These are phyloP conservation scores for Cucumis hystrix DNA, from an alignment of 306 rosid genomes.

Conservation along the genomic window DNA sequence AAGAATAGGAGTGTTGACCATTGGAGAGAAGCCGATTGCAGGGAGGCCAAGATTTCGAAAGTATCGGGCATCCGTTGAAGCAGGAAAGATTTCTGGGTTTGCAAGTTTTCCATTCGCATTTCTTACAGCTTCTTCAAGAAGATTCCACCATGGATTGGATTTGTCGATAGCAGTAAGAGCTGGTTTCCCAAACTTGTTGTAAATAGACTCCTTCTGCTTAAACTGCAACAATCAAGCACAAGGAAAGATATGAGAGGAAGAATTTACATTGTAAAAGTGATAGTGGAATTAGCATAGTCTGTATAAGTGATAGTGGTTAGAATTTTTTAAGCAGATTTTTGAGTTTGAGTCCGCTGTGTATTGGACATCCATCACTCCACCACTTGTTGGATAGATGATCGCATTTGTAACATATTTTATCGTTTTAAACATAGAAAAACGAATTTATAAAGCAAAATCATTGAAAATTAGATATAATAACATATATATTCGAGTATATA, in stretches of 20 bases:
- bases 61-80: conserved; percentile 75
- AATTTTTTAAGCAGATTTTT: not conserved
- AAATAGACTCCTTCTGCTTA: conserved; percentile 39
- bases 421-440: not conserved
- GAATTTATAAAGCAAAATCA: not conserved
- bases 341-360: not conserved
- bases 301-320: not conserved
- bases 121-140: conserved; percentile 58
- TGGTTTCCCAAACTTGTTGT: conserved; percentile 44
- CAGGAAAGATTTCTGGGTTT: conserved; percentile 79
- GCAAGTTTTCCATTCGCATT: conserved; percentile 77
- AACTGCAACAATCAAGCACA: conserved; percentile 38
- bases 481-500: not conserved
- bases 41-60: conserved; percentile 68
- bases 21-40: conserved; percentile 92
- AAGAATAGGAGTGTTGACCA: conserved; percentile 80
- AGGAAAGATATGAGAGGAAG: conserved; percentile 1
- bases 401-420: not conserved
- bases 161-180: conserved; percentile 50
- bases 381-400: not conserved
- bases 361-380: not conserved
- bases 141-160: conserved; percentile 84
- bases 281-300: not conserved
- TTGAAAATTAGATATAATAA: not conserved
- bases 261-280: not conserved